Conservation (phyloP, 345 rosid species). For the Streptanthus diversifolius region DNA sequence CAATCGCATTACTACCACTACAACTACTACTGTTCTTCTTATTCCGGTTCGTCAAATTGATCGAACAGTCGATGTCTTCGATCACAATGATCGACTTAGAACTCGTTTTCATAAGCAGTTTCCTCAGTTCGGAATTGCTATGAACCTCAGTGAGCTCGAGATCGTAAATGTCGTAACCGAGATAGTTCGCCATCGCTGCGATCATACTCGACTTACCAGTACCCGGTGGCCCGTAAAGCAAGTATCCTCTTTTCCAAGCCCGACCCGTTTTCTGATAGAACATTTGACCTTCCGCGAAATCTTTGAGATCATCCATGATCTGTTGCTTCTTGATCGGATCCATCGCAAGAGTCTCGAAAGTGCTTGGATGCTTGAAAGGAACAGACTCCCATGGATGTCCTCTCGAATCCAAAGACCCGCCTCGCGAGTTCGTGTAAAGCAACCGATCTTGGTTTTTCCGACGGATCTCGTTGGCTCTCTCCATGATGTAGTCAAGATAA, state of each 20-base stretch:
- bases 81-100: slow-evolving; percentile 90
- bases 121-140: slow-evolving; percentile 79
- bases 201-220: slow-evolving; percentile 98
- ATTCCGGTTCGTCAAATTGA: slow-evolving; percentile 64
- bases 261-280: slow-evolving; percentile 89
- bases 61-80: slow-evolving; percentile 90
- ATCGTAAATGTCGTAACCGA: slow-evolving; percentile 89
- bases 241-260: slow-evolving; percentile 93
- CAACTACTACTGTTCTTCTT: slow-evolving; percentile 19
- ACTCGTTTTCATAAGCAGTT: slow-evolving; percentile 79
- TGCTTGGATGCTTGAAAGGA: slow-evolving; percentile 90
- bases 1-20: not conserved
- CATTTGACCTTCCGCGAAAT: slow-evolving; percentile 54
- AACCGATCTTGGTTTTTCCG: slow-evolving; percentile 68
- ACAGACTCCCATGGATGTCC: slow-evolving; percentile 99
- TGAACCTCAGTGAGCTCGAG: slow-evolving; percentile 95
- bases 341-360: slow-evolving; percentile 89
- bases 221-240: slow-evolving; percentile 91
- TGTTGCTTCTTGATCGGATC: slow-evolving; percentile 57
- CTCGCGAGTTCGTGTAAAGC: slow-evolving; percentile 77
- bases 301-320: slow-evolving; percentile 71
- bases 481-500: slow-evolving; percentile 79
- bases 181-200: slow-evolving; percentile 93
- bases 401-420: slow-evolving; percentile 81
- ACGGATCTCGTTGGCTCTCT: slow-evolving; percentile 67